phyloP scores from a whole-genome alignment of 2,329 filamentous ascomycete genomes.

The Ambrosiella cleistominuta region DNA sequence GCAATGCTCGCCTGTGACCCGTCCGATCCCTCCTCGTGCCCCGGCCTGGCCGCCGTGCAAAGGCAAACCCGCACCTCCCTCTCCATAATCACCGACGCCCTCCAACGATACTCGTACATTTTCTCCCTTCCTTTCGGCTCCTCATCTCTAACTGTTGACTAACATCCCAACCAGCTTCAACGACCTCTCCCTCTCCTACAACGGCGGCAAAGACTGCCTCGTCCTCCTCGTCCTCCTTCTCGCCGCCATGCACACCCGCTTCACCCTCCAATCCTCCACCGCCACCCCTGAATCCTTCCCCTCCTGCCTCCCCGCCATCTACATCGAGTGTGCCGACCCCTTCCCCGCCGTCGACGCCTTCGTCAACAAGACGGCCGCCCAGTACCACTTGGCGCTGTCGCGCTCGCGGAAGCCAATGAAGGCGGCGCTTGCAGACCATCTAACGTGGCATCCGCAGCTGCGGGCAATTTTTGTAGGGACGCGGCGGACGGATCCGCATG shows the following conservation, averaged over 20 bases:
- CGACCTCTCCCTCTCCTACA: constrained; percentile 47
- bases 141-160: neutral
- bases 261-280: constrained; percentile 18
- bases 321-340: constrained; percentile 70
- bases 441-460: constrained; percentile 61
- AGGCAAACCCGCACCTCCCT: constrained; percentile 56
- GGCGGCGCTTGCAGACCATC: constrained; percentile 73
- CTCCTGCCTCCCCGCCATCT: constrained; percentile 54
- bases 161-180: constrained; percentile 10
- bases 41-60: constrained; percentile 44
- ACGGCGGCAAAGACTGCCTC: constrained; percentile 72
- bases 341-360: constrained; percentile 79
- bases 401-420: constrained; percentile 88
- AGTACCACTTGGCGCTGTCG: constrained; percentile 73
- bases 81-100: constrained; percentile 54
- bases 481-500: constrained; percentile 80
- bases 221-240: constrained; percentile 81
- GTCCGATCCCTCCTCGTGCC: constrained; percentile 16
- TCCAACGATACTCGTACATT: constrained; percentile 56
- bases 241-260: constrained; percentile 33
- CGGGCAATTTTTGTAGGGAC: constrained; percentile 65
- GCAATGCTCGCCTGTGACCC: constrained; percentile 47
- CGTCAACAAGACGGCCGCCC: constrained; percentile 85
- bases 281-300: constrained; percentile 20
- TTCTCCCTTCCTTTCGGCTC: constrained; percentile 4